Evolutionary conservation across 73 alveolate genomes (phyloP), one percentile per base, ranked within the genome.

Genomic region (Symbiodinium natans): DNA sequence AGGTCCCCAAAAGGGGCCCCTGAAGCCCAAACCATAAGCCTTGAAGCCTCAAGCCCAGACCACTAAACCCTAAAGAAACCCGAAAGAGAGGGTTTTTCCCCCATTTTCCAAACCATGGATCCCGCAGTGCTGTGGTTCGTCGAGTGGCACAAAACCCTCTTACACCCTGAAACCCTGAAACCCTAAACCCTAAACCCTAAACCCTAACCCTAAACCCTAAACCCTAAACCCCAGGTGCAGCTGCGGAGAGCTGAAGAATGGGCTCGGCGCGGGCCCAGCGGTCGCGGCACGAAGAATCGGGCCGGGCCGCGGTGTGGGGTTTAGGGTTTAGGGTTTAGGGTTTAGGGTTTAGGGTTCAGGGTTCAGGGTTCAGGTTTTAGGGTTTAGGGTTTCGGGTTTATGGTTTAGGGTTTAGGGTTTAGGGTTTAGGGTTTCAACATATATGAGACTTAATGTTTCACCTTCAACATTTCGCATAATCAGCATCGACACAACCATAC

Each of bases 161-260:
- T 11, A 11, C 74, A 56, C 75, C 75, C 33, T 56, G 6, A 25
- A 56, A 25, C 59, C 59, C 21, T 9, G 33, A 56, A 56, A 7
- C 36, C 59, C 13, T 9, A 6, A 46, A 6, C 59, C 59, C 75
- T 21, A 4, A 56, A 15, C 75, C 33, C 33, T 21, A 21, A 56
- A 15, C 36, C 29, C 0, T 21, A 56, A 56, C 29, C 75, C 75
- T 56, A 56, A 56, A 25, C 75, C 75, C 75, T 56, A 25, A 15
- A 15, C 34, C 75, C 75, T 56, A 56, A 56, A 56, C 33, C 75
- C 75, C 43, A 88, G 95, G 88, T 90, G 56, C 97, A 90, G 59
- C 97, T 90, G 87, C 87, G 97, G 1, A 87, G 97, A 13, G 97
- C 97, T 10, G 97, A 90, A 36, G 97, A 41, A 11, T 90, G 97